A percentile compares a stretch with the other conserved stretches of the same genome.
phyloP scores from a whole-genome alignment of 2,329 filamentous ascomycete genomes.

The Arachnomyces sp. region DNA sequence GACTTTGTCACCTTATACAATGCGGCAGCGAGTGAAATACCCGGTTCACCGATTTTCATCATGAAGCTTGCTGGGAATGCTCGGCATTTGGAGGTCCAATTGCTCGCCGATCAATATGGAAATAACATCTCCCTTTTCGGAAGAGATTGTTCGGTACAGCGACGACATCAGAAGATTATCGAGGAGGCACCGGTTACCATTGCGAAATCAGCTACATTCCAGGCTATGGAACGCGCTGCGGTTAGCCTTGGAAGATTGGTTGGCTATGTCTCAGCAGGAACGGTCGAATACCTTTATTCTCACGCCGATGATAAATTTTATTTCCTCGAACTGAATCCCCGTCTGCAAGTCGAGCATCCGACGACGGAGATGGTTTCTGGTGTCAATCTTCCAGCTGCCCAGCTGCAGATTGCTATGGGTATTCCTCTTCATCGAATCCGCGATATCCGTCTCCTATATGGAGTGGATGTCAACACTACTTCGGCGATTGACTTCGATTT shows the following conservation, averaged over 20 bases:
- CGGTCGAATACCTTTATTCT: constrained; percentile 97
- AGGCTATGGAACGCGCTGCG: constrained; percentile 91
- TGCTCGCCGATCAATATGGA: constrained; percentile 96
- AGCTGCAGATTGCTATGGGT: constrained; percentile 99
- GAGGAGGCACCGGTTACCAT: constrained; percentile 98
- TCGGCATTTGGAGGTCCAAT: constrained; percentile 91
- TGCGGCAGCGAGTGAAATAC: constrained; percentile 93
- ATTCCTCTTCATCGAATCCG: constrained; percentile 89
- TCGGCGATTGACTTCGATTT: constrained; percentile 96
- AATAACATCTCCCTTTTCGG: constrained; percentile 99
- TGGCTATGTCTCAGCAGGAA: constrained; percentile 97
- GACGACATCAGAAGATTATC: constrained; percentile 98
- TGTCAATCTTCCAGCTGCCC: constrained; percentile 91
- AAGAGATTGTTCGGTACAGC: constrained; percentile 96
- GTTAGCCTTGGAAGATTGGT: constrained; percentile 90
- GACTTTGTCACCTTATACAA: constrained; percentile 85
- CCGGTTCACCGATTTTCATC: constrained; percentile 98
- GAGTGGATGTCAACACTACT: constrained; percentile 78
- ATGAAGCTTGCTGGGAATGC: constrained; percentile 99
- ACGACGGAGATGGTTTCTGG: constrained; percentile 99
- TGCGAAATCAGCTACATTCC: constrained; percentile 81
- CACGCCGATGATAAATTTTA: constrained; percentile 98
- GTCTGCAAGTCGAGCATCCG: constrained; percentile 98
- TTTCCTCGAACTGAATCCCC: constrained; percentile 96
- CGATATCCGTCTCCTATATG: constrained; percentile 93